Percentiles rank a stretch among this genome's conserved stretches.
Conservation (phyloP, 768 basidiomycete species). For the Tulasnella sp. region DNA sequence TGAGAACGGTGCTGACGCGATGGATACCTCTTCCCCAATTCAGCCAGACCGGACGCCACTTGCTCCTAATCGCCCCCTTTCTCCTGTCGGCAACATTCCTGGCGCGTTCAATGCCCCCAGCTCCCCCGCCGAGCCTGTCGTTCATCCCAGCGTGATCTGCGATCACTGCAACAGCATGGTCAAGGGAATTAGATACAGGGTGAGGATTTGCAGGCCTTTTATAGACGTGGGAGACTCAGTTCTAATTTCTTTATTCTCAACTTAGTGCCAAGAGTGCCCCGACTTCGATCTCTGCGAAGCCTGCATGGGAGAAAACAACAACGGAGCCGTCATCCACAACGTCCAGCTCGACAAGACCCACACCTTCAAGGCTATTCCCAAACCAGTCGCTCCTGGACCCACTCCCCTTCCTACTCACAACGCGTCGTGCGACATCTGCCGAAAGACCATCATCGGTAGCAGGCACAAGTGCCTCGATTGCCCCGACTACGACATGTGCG, state of each 20-base stretch:
- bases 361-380: constrained; percentile 10
- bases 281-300: constrained; percentile 23
- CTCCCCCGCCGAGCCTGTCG: neutral
- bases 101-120: neutral
- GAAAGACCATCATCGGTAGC: constrained; percentile 48
- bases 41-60: neutral
- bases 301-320: constrained; percentile 20
- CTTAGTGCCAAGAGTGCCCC: constrained; percentile 18
- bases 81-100: neutral
- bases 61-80: neutral
- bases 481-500: constrained; percentile 64
- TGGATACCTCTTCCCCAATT: neutral
- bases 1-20: constrained; percentile 18
- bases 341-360: constrained; percentile 8
- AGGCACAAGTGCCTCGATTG: constrained; percentile 80
- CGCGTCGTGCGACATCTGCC: constrained; percentile 54
- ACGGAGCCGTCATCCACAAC: constrained; percentile 12
- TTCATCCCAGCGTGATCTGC: constrained; percentile 27
- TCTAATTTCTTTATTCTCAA: neutral
- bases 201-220: neutral
- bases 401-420: constrained; percentile 21
- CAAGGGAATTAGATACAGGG: constrained; percentile 30
- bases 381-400: neutral
- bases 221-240: neutral
- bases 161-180: constrained; percentile 28